These are phyloP conservation scores for Paecilomyces sp. DNA, from an alignment of 2,329 filamentous ascomycete species.

Conservation along the genomic window DNA sequence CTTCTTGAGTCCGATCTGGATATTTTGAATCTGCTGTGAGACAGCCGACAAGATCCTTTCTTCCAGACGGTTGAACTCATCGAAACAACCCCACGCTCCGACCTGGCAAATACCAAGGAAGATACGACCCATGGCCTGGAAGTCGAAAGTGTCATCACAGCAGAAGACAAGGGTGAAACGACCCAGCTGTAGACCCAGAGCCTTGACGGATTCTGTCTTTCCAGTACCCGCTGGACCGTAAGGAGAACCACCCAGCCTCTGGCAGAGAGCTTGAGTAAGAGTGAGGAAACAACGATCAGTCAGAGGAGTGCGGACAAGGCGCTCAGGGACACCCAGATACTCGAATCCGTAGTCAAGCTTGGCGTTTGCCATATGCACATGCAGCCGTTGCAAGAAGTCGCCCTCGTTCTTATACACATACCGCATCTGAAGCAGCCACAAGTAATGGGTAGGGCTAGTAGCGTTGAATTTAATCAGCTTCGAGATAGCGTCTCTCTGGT, in stretches of 20 bases:
- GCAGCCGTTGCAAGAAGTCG: constrained; percentile 73
- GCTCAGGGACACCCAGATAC: constrained; percentile 92
- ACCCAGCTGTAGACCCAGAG: constrained; percentile 89
- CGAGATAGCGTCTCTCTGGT: constrained; percentile 89
- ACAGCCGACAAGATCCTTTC: constrained; percentile 96
- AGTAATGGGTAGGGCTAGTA: constrained; percentile 67
- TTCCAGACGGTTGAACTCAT: constrained; percentile 98
- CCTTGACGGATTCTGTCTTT: constrained; percentile 99
- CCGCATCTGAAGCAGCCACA: constrained; percentile 96
- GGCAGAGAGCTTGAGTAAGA: constrained; percentile 88
- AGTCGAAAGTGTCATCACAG: constrained; percentile 99
- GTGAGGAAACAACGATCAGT: constrained; percentile 98
- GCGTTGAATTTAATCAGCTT: constrained; percentile 74
- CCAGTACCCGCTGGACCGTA: constrained; percentile 97
- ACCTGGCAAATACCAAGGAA: constrained; percentile 99
- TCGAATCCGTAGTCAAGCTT: constrained; percentile 95
- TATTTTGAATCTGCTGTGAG: constrained; percentile 98
- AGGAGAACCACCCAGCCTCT: constrained; percentile 90
- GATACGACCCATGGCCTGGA: constrained; percentile 98
- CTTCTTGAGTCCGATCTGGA: constrained; percentile 89
- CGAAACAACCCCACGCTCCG: constrained; percentile 98
- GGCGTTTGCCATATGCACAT: constrained; percentile 95
- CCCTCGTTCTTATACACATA: constrained; percentile 80
- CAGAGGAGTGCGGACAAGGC: constrained; percentile 90
- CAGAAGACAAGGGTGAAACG: constrained; percentile 98